Percentiles rank a stretch among this genome's conserved stretches.
Evolutionary conservation across 2,329 filamentous ascomycete genomes (phyloP).

Genomic region (Apiospora aurea): DNA sequence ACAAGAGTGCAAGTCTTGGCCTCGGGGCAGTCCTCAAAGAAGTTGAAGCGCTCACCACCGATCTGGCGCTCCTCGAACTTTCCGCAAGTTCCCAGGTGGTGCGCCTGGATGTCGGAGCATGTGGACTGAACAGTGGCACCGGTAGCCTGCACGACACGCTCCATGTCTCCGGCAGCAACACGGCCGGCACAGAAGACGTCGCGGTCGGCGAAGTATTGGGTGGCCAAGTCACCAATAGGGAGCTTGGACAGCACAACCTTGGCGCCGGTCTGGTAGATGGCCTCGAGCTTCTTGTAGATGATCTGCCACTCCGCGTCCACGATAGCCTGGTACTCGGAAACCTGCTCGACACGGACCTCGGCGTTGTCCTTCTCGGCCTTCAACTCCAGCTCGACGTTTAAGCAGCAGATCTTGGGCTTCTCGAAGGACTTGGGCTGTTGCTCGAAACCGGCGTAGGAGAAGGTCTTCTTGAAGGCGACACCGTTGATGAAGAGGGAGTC

Average conservation of each 20-base stretch:
- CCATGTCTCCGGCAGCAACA: slow-evolving; percentile 89
- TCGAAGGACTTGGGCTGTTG: slow-evolving; percentile 97
- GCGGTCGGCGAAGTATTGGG: slow-evolving; percentile 96
- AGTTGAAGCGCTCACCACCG: slow-evolving; percentile 96
- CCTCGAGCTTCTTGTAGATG: slow-evolving; percentile 99
- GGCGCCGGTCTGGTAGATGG: slow-evolving; percentile 89
- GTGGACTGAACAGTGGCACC: slow-evolving; percentile 93
- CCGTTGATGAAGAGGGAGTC: slow-evolving; percentile 97
- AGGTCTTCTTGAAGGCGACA: slow-evolving; percentile 99
- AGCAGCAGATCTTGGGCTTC: slow-evolving; percentile 93
- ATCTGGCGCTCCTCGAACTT: slow-evolving; percentile 96
- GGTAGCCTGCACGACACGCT: slow-evolving; percentile 93
- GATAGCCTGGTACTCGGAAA: slow-evolving; percentile 98
- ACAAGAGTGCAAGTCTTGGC: slow-evolving; percentile 98
- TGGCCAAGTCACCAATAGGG: slow-evolving; percentile 95
- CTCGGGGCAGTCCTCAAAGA: slow-evolving; percentile 94
- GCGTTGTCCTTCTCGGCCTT: slow-evolving; percentile 99
- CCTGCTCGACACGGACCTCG: slow-evolving; percentile 96
- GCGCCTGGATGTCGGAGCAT: slow-evolving; percentile 89
- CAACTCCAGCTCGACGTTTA: slow-evolving; percentile 97
- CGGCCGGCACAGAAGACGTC: slow-evolving; percentile 98
- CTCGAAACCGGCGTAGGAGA: slow-evolving; percentile 98
- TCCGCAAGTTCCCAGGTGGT: slow-evolving; percentile 91
- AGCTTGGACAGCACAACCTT: slow-evolving; percentile 98
- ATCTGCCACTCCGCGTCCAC: slow-evolving; percentile 99